A percentile compares a stretch with the other conserved stretches of the same genome.
These are phyloP conservation scores for Leccinum fibrillosum DNA, from an alignment of 768 basidiomycete species.

Conservation along the genomic window DNA sequence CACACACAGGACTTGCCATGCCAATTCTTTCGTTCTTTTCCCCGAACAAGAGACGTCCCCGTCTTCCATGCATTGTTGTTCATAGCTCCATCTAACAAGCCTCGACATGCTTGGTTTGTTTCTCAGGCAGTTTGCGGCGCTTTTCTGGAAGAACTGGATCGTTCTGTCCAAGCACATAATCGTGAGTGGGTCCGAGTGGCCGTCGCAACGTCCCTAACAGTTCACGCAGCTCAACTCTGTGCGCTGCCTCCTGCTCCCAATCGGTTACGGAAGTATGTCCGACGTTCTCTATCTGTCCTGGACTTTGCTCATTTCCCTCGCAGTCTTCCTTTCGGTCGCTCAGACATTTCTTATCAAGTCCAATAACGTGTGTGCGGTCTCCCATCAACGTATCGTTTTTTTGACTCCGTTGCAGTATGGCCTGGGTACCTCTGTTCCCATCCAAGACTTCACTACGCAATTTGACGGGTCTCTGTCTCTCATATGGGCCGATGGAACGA, in stretches of 20 bases:
- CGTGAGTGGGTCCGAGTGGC: constrained; percentile 37
- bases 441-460: constrained; percentile 43
- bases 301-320: not conserved
- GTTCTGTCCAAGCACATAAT: constrained; percentile 62
- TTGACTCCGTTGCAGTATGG: constrained; percentile 46
- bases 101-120: constrained; percentile 38
- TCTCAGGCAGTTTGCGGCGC: constrained; percentile 56
- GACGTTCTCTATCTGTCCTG: too few relatives aligned
- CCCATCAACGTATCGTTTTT: not conserved
- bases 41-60: not conserved
- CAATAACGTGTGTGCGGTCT: constrained; percentile 46
- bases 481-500: constrained; percentile 69
- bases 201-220: constrained; percentile 1
- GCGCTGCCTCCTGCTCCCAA: constrained; percentile 59
- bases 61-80: not conserved
- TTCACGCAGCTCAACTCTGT: constrained; percentile 49
- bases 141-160: constrained; percentile 76
- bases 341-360: constrained; percentile 57
- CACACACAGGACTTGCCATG: not conserved
- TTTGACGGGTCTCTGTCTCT: constrained; percentile 54
- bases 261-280: constrained; percentile 50
- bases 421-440: constrained; percentile 52
- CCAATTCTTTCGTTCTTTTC: not conserved
- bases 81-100: not conserved
- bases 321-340: constrained; percentile 59